These are phyloP conservation scores for Sporisorium exsertum DNA, from an alignment of 1,284 basidiomycete genomes.

Conservation along the genomic window DNA sequence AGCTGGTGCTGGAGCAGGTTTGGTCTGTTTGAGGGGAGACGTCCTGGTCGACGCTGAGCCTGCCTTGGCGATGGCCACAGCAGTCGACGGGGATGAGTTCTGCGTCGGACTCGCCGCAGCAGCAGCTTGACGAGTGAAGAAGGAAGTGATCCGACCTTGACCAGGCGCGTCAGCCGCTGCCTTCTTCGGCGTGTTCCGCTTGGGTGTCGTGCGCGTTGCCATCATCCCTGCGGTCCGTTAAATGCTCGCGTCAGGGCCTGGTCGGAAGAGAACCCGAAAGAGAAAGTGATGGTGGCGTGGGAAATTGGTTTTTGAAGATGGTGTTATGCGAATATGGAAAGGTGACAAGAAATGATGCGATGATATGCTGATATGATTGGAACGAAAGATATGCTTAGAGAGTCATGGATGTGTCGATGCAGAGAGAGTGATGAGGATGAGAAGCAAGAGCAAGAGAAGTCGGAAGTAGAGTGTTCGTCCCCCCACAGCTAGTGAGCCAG, in stretches of 20 bases:
- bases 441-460: background rate
- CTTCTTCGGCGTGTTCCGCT: slow-evolving; percentile 24
- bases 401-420: background rate
- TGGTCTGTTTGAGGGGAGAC: slow-evolving; percentile 10
- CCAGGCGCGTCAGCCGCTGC: slow-evolving; percentile 9
- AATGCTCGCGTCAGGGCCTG: background rate
- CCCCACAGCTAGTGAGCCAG: background rate
- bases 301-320: background rate
- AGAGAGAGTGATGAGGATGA: slow-evolving; percentile 1
- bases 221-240: slow-evolving; percentile 6
- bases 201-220: slow-evolving; percentile 14
- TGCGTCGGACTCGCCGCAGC: slow-evolving; percentile 10
- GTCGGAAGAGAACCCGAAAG: background rate
- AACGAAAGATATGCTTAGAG: background rate
- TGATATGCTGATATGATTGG: slow-evolving; percentile 2
- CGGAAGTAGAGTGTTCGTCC: background rate
- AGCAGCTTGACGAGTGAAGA: slow-evolving; percentile 23
- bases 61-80: slow-evolving; percentile 5
- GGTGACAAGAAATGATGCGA: background rate
- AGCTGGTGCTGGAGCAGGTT: background rate
- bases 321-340: slow-evolving; percentile 8
- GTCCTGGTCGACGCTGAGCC: background rate
- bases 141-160: slow-evolving; percentile 42
- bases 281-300: background rate
- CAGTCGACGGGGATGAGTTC: slow-evolving; percentile 11